Conservation (phyloP, 2,329 filamentous ascomycete genomes). For the Metarhizium album region DNA sequence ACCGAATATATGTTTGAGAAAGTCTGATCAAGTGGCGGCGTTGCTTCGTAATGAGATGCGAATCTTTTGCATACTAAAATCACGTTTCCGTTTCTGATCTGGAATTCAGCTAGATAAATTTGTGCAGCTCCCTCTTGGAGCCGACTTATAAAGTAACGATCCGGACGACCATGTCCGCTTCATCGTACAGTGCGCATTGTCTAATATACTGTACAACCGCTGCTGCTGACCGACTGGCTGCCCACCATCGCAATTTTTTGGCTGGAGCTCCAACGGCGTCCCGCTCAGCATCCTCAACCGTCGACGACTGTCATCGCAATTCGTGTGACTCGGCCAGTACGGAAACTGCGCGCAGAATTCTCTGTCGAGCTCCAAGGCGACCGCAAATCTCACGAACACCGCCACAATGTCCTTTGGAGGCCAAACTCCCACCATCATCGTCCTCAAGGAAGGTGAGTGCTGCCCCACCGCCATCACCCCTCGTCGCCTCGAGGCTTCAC, state of each 20-base stretch:
- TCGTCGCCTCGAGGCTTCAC: conserved; percentile 7
- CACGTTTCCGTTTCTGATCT: no score
- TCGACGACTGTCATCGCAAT: not conserved
- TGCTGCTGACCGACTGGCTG: conserved; percentile 3
- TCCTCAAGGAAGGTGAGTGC: conserved; percentile 82
- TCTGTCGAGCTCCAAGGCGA: conserved; percentile 7
- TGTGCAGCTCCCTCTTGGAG: no score
- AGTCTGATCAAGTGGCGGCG: no score
- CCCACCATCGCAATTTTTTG: conserved; percentile 5
- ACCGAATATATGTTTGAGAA: no score
- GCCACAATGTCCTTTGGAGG: conserved; percentile 84
- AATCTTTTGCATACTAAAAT: no score
- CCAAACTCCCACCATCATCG: conserved; percentile 95
- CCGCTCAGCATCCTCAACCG: not conserved
- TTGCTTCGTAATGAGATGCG: no score
- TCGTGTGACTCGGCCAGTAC: conserved; percentile 1
- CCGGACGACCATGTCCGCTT: no score
- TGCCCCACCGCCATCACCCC: conserved; percentile 25
- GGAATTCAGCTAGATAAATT: no score
- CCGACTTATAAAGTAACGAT: no score
- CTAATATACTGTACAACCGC: not conserved
- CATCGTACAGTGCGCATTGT: not conserved
- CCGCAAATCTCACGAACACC: conserved; percentile 4
- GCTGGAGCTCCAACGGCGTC: conserved; percentile 1
- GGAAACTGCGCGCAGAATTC: conserved; percentile 2